Percentiles rank a stretch among this genome's conserved stretches.
These are phyloP conservation scores for Dioscorea dumetorum DNA, from an alignment of 106 monocot species.

Conservation along the genomic window DNA sequence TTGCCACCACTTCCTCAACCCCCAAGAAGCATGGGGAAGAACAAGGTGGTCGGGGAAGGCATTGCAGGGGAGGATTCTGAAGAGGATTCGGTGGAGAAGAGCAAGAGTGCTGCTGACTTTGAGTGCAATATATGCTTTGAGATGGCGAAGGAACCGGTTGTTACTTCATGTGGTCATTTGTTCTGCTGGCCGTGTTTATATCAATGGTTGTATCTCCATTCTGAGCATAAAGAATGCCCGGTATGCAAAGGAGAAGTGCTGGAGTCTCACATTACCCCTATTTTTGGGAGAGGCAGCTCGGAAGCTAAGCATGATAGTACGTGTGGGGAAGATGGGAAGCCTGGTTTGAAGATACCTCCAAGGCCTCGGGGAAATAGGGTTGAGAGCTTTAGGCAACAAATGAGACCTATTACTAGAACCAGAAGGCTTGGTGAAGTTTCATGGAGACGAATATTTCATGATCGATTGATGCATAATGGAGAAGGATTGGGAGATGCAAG, in stretches of 20 bases:
- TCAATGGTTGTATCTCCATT: constrained; percentile 75
- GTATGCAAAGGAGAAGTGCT: constrained; percentile 87
- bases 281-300: constrained; percentile 58
- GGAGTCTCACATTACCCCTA: constrained; percentile 61
- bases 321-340: constrained; percentile 10
- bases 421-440: constrained; percentile 46
- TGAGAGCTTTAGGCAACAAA: constrained; percentile 72
- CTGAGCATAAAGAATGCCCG: constrained; percentile 71
- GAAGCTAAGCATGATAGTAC: constrained; percentile 16
- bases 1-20: constrained; percentile 17
- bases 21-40: constrained; percentile 37
- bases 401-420: constrained; percentile 43
- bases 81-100: constrained; percentile 32
- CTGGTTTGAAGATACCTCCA: constrained; percentile 54
- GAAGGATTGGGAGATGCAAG: constrained; percentile 5
- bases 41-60: constrained; percentile 24
- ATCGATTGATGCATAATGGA: constrained; percentile 1
- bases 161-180: constrained; percentile 85
- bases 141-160: constrained; percentile 68
- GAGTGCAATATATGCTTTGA: constrained; percentile 91
- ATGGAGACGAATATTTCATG: constrained; percentile 23
- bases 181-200: constrained; percentile 95
- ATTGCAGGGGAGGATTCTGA: constrained; percentile 26
- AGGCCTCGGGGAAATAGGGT: constrained; percentile 58
- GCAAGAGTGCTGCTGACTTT: constrained; percentile 33